Evolutionary conservation across 495 filamentous ascomycete genomes (phyloP).

Genomic region (Parachaetomium inaequale): DNA sequence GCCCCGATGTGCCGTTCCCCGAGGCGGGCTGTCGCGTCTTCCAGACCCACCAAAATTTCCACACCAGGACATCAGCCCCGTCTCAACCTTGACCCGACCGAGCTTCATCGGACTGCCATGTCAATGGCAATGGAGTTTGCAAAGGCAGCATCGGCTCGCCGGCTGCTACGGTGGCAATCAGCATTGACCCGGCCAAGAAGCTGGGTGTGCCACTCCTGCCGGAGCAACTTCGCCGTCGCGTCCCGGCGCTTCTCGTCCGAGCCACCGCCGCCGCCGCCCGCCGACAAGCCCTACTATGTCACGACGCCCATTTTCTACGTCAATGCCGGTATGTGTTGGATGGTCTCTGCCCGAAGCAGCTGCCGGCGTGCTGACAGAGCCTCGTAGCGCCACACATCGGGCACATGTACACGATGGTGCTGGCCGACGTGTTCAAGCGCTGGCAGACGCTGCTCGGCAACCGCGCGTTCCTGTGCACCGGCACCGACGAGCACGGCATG

Average conservation of each 20-base stretch:
- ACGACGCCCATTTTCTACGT: constrained; percentile 99
- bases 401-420: constrained; percentile 88
- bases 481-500: constrained; percentile 97
- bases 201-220: constrained; percentile 24
- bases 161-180: constrained; percentile 18
- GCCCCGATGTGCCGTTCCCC: background rate
- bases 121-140: constrained; percentile 21
- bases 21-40: background rate
- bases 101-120: background rate
- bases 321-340: constrained; percentile 70
- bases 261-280: background rate
- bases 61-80: background rate
- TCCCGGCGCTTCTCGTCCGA: constrained; percentile 15
- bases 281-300: constrained; percentile 85
- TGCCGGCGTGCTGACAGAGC: constrained; percentile 22
- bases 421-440: constrained; percentile 87
- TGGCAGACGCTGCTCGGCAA: constrained; percentile 76
- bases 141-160: constrained; percentile 23
- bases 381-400: constrained; percentile 82
- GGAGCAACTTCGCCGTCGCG: constrained; percentile 8
- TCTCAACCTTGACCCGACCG: background rate
- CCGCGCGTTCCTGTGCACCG: constrained; percentile 73
- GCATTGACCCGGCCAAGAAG: constrained; percentile 20
- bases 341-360: background rate
- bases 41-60: constrained; percentile 8